These are phyloP conservation scores for Ustilago sp. DNA, from an alignment of 1,284 basidiomycete species.

Conservation along the genomic window DNA sequence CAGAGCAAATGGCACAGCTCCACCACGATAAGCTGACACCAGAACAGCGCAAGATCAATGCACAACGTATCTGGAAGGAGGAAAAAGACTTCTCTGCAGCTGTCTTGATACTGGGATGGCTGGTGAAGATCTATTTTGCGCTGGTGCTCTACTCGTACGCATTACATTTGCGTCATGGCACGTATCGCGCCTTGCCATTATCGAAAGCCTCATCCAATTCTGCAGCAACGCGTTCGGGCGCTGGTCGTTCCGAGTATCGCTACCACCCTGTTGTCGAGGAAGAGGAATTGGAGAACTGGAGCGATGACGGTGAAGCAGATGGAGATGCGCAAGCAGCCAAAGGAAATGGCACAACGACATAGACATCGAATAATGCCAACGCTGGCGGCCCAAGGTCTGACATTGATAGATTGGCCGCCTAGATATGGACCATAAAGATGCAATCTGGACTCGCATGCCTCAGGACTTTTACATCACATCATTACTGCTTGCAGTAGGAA, in stretches of 20 bases:
- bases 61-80: slow-evolving; percentile 79
- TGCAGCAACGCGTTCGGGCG: slow-evolving; percentile 48
- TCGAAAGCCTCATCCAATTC: slow-evolving; percentile 74
- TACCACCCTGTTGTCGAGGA: slow-evolving; percentile 55
- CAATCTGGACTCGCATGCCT: neutral
- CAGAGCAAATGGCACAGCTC: slow-evolving; percentile 58
- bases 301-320: slow-evolving; percentile 54
- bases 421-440: neutral
- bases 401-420: slow-evolving; percentile 41
- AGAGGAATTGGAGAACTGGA: slow-evolving; percentile 57
- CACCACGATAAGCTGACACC: slow-evolving; percentile 68
- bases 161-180: slow-evolving; percentile 88
- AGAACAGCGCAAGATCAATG: slow-evolving; percentile 65
- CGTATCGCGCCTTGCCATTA: slow-evolving; percentile 84
- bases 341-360: slow-evolving; percentile 15
- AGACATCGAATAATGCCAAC: slow-evolving; percentile 4
- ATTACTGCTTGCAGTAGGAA: neutral
- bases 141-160: slow-evolving; percentile 93
- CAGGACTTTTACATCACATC: neutral
- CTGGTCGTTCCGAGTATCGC: slow-evolving; percentile 40
- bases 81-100: slow-evolving; percentile 85
- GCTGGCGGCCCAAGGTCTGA: slow-evolving; percentile 26
- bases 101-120: slow-evolving; percentile 85
- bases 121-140: slow-evolving; percentile 94
- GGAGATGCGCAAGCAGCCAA: slow-evolving; percentile 11